Percentiles rank a stretch among this genome's conserved stretches.
phyloP scores from a whole-genome alignment of 306 rosid species.

The Erythrophleum fordii region DNA sequence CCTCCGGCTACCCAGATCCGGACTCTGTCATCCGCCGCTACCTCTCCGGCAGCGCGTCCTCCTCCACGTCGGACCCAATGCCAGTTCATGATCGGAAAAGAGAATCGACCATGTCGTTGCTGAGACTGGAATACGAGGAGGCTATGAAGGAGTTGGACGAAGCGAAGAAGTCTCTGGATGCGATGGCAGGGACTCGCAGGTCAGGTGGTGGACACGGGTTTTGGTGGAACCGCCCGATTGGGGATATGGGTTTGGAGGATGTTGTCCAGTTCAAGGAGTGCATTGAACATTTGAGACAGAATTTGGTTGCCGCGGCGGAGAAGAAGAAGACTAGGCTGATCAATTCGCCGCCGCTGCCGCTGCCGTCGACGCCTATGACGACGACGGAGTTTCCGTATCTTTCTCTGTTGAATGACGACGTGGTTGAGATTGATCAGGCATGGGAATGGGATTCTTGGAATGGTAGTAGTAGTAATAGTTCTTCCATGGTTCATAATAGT shows the following conservation, averaged over 20 bases:
- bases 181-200: background rate
- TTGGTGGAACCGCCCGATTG: slow-evolving; percentile 35
- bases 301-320: background rate
- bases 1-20: slow-evolving; percentile 53
- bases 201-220: background rate
- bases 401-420: background rate
- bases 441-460: background rate
- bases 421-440: background rate
- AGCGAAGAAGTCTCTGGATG: background rate
- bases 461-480: background rate
- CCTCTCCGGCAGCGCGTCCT: background rate
- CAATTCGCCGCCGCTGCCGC: background rate
- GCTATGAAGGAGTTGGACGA: background rate
- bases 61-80: background rate
- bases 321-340: background rate
- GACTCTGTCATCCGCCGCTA: slow-evolving; percentile 8
- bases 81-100: background rate
- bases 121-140: background rate
- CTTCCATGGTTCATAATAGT: background rate
- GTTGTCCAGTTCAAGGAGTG: slow-evolving; percentile 24
- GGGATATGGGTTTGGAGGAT: slow-evolving; percentile 35
- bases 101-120: background rate
- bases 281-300: slow-evolving; percentile 4
- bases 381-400: background rate
- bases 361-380: background rate